phyloP scores from a whole-genome alignment of 2,329 filamentous ascomycete species.

The Parascedosporium putredinis region DNA sequence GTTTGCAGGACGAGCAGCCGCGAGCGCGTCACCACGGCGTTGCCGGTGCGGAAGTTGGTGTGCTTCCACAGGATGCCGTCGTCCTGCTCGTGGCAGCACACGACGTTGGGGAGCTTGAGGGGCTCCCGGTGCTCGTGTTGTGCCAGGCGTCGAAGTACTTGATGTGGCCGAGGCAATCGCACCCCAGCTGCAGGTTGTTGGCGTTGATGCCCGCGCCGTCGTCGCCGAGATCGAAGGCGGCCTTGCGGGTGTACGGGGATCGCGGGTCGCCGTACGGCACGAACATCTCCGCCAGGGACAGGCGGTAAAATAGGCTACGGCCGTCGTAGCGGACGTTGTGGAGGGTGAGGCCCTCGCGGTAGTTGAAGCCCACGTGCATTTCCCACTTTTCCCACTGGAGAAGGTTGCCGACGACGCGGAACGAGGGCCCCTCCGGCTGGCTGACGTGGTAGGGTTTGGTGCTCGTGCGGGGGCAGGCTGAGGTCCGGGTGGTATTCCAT shows the following conservation, averaged over 20 bases:
- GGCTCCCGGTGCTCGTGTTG: conserved; percentile 22
- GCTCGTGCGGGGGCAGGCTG: conserved; percentile 15
- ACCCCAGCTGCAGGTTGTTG: conserved; percentile 57
- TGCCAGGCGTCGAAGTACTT: conserved; percentile 26
- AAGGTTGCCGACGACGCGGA: conserved; percentile 32
- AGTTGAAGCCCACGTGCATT: conserved; percentile 59
- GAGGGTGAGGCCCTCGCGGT: conserved; percentile 57
- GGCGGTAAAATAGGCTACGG: conserved; percentile 55
- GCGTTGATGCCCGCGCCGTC: conserved; percentile 53
- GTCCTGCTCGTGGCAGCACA: conserved; percentile 28
- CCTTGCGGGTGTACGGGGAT: conserved; percentile 53
- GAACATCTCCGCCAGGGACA: conserved; percentile 60
- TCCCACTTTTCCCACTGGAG: conserved; percentile 56
- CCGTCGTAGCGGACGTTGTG: conserved; percentile 59
- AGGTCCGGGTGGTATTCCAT: conserved; percentile 30
- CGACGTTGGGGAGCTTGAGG: conserved; percentile 21
- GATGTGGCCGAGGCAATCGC: conserved; percentile 58
- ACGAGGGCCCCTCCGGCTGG: conserved; percentile 27
- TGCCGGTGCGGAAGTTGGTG: conserved; percentile 49
- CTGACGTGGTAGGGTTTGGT: conserved; percentile 27
- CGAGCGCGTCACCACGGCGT: conserved; percentile 45
- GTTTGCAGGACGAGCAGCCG: conserved; percentile 53
- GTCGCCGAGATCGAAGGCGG: conserved; percentile 62
- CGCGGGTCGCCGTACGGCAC: conserved; percentile 58
- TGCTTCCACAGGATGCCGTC: conserved; percentile 56